A percentile compares a stretch with the other conserved stretches of the same genome.
phyloP scores from a whole-genome alignment of 768 basidiomycete species.

The Suillus placidus region DNA sequence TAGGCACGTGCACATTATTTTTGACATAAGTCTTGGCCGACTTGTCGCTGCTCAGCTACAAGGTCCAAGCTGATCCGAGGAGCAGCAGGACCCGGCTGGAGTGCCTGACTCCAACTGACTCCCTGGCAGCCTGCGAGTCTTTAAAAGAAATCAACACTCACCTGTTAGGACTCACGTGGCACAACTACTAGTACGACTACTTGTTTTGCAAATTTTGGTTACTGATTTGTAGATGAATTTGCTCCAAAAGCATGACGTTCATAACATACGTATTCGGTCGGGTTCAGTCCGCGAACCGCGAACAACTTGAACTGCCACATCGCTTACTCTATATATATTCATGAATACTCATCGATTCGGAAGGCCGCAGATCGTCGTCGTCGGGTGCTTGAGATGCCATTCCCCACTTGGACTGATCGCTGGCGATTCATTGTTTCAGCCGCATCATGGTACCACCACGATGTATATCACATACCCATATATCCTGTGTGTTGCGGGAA shows the following conservation, averaged over 20 bases:
- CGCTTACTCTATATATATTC: background rate
- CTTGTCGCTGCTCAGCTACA: background rate
- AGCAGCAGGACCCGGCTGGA: background rate
- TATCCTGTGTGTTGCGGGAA: background rate
- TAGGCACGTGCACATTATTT: background rate
- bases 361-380: background rate
- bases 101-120: background rate
- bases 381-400: background rate
- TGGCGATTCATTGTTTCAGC: background rate
- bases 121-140: background rate
- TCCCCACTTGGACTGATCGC: background rate
- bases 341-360: background rate
- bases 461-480: background rate
- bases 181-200: background rate
- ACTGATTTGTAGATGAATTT: background rate
- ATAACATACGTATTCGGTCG: background rate
- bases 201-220: background rate
- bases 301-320: background rate
- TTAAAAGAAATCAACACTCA: background rate
- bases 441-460: background rate
- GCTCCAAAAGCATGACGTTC: background rate
- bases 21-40: background rate
- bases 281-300: background rate
- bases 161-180: background rate
- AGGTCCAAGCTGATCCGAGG: conserved; percentile 1